Percentiles rank a stretch among this genome's conserved stretches.
phyloP scores from a whole-genome alignment of 192 early-diverging fungal species.

The Coemansia sp. region DNA sequence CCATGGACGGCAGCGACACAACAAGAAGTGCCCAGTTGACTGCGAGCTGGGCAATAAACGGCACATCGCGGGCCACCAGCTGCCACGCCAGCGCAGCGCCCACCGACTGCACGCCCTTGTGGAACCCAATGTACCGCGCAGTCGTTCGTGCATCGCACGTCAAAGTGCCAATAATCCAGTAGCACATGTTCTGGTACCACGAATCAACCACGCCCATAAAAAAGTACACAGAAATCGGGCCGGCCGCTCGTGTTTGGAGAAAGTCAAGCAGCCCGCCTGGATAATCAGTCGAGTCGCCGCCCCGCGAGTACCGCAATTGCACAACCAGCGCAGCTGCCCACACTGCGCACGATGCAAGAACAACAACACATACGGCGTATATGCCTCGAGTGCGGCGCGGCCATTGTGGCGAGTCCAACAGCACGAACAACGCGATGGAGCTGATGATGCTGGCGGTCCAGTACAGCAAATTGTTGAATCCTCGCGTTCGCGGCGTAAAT shows the following conservation, averaged over 20 bases:
- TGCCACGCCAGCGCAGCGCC: conserved; percentile 69
- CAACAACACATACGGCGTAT: conserved; percentile 49
- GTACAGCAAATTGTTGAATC: conserved; percentile 76
- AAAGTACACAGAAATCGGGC: conserved; percentile 65
- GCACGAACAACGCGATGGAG: conserved; percentile 60
- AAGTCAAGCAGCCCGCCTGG: conserved; percentile 30
- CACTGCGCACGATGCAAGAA: conserved; percentile 49
- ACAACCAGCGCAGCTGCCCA: conserved; percentile 63
- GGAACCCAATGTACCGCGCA: conserved; percentile 74
- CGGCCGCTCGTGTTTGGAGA: conserved; percentile 52
- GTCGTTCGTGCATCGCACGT: conserved; percentile 74
- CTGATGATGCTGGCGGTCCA: conserved; percentile 77
- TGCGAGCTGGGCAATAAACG: conserved; percentile 52
- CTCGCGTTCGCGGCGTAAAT: conserved; percentile 69
- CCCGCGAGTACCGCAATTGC: conserved; percentile 57
- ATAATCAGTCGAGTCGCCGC: conserved; percentile 13
- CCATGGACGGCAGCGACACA: conserved; percentile 40
- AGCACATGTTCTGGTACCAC: conserved; percentile 74
- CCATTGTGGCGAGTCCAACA: conserved; percentile 62
- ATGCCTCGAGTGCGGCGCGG: conserved; percentile 64
- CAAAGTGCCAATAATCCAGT: conserved; percentile 84
- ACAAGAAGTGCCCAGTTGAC: conserved; percentile 47
- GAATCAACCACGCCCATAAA: conserved; percentile 76
- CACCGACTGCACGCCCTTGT: conserved; percentile 81
- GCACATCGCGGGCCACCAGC: conserved; percentile 57